phyloP scores from a whole-genome alignment of 495 filamentous ascomycete genomes.

The Aspergillus kassunensis region DNA sequence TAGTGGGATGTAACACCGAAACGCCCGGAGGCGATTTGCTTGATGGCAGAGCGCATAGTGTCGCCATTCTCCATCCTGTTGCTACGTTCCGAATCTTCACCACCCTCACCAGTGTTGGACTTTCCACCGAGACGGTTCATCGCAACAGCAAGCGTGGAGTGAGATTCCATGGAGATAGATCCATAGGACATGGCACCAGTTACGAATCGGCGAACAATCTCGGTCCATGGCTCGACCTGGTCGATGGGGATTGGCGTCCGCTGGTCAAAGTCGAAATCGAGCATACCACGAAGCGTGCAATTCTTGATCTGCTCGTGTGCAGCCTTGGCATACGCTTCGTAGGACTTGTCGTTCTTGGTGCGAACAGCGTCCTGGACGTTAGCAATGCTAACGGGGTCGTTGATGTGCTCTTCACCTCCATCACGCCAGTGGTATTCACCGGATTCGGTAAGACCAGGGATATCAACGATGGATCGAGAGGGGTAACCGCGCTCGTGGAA shows the following conservation, averaged over 20 bases:
- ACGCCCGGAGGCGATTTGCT: constrained; percentile 95
- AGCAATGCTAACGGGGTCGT: constrained; percentile 91
- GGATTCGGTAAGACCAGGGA: constrained; percentile 86
- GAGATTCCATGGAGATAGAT: constrained; percentile 98
- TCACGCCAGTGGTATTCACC: constrained; percentile 99
- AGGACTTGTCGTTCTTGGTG: constrained; percentile 99
- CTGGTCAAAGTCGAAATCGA: constrained; percentile 97
- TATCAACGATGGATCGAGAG: constrained; percentile 69
- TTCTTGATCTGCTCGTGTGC: constrained; percentile 98
- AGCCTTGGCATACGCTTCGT: constrained; percentile 91
- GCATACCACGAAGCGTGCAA: constrained; percentile 92
- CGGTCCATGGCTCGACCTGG: constrained; percentile 98
- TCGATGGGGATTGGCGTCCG: constrained; percentile 86
- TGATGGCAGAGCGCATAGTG: constrained; percentile 98
- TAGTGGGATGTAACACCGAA: constrained; percentile 99
- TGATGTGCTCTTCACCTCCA: constrained; percentile 96
- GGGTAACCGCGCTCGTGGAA: constrained; percentile 96
- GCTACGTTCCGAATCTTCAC: constrained; percentile 93
- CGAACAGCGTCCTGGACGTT: constrained; percentile 98
- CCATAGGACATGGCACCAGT: constrained; percentile 99
- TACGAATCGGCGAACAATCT: constrained; percentile 95
- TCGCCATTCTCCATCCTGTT: constrained; percentile 86
- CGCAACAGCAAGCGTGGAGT: constrained; percentile 93
- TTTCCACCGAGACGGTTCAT: constrained; percentile 99
- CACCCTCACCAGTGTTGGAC: constrained; percentile 98